phyloP scores from a whole-genome alignment of 2,329 filamentous ascomycete genomes.

The Hymenoscyphus fructigenus region DNA sequence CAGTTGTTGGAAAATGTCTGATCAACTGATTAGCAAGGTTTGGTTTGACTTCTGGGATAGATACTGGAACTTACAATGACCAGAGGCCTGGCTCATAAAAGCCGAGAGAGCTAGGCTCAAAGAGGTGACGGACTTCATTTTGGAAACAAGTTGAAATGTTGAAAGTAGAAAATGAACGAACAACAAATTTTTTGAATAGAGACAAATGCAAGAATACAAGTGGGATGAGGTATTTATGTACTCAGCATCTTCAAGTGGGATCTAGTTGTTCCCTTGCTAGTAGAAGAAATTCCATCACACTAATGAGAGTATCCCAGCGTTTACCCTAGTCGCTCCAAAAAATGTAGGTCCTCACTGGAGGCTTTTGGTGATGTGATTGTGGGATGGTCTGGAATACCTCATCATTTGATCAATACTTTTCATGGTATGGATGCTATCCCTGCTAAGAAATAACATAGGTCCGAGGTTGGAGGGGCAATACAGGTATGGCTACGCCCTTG shows the following conservation, averaged over 20 bases:
- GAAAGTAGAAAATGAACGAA: not conserved
- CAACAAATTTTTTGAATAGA: not conserved
- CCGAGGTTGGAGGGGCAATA: not conserved
- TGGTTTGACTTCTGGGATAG: not conserved
- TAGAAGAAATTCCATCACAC: not conserved
- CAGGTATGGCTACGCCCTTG: not conserved
- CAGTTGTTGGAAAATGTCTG: slow-evolving; percentile 33
- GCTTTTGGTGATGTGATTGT: not conserved
- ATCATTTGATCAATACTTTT: not conserved
- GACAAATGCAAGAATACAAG: not conserved
- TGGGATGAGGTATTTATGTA: not conserved
- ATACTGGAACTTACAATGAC: slow-evolving; percentile 18
- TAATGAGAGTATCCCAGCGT: not conserved
- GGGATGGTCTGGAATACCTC: not conserved
- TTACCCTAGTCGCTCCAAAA: not conserved
- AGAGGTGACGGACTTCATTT: slow-evolving; percentile 22
- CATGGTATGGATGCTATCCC: not conserved
- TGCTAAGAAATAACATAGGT: too few relatives aligned
- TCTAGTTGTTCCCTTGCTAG: not conserved
- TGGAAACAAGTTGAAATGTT: not conserved
- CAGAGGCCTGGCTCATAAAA: slow-evolving; percentile 17
- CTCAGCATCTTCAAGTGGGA: not conserved
- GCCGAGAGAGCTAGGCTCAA: slow-evolving; percentile 14
- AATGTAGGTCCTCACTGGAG: not conserved
- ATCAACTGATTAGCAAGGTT: slow-evolving; percentile 5